Base-by-base conservation (phyloP, 176 grass and related monocot species). In the Metroxylon sagu region DNA sequence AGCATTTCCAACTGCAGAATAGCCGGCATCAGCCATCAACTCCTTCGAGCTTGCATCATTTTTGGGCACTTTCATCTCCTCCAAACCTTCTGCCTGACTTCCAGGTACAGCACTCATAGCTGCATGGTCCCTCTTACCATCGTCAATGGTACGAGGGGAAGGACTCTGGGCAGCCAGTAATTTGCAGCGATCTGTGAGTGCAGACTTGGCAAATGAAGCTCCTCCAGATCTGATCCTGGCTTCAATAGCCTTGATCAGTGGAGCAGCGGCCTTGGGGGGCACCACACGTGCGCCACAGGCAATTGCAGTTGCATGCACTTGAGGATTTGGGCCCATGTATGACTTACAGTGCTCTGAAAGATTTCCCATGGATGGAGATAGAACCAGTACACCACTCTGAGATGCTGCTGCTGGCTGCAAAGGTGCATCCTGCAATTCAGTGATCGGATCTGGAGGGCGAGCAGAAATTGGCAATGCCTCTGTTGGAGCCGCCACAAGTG, bases 261-360 rank as follows among this genome's bases (percentile, higher is more conserved):
- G 74, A 67, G 68, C 64, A 53, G 89, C 89, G 14, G 84, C 79
- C 66, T 80, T 75, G 21, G 62, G 61, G 25, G 89, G 82, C 16
- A 95, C 66, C 30, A 83, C 50, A 53, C 85, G 85, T 2, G 89
- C 89, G 52, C 89, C 89, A 58, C 85, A 95, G 54, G 89, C 79
- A 75, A 95, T 57, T 48, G 89, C 89, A 54, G 89, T 95, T 49
- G 79, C 89, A 78, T 89, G 85, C 29, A 95, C 76, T 29, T 79
- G 49, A 75, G 82, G 29, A 25, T 79, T 68, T 14, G 72, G 57
- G 50, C 50, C 66, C 54, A 50, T 71, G 19, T 31, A 50, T 69
- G 10, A 72, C 67, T 64, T 76, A 21, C 62, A 70, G 70, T 21
- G 67, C 54, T 79, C 68, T 56, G 75, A 72, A n/a, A 53, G 23